These are phyloP conservation scores for Pseudonitzschia multiseries DNA, from an alignment of 108 stramenopile species.

Conservation along the genomic window DNA sequence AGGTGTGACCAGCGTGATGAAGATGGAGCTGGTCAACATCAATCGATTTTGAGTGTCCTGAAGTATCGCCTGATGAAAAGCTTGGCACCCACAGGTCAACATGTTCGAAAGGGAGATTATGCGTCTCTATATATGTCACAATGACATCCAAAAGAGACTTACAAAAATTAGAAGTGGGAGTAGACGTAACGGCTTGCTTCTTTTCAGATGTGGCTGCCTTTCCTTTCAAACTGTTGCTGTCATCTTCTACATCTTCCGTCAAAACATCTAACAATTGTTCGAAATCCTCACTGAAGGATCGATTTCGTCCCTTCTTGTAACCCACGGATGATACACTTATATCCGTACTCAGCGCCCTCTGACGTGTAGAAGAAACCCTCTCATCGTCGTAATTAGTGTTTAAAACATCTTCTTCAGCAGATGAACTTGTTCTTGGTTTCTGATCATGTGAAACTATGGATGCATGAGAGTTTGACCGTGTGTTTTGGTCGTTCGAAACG, in stretches of 20 bases:
- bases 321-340: conserved; percentile 10
- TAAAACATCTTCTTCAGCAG: conserved; percentile 9
- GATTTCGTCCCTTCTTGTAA: conserved; percentile 1
- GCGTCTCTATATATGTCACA: conserved; percentile 40
- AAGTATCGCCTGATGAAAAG: conserved; percentile 21
- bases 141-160: conserved; percentile 61
- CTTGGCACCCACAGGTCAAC: conserved; percentile 79
- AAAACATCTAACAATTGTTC: conserved; percentile 31
- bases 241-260: conserved; percentile 15
- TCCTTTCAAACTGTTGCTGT: neutral
- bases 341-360: conserved; percentile 2
- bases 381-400: neutral
- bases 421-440: neutral
- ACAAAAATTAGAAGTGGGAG: conserved; percentile 16
- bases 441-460: conserved; percentile 12
- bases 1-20: conserved; percentile 46
- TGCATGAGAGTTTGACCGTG: neutral
- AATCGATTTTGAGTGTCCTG: conserved; percentile 32
- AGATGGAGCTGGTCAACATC: conserved; percentile 36
- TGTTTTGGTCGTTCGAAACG: neutral
- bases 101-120: conserved; percentile 64
- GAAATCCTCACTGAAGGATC: conserved; percentile 42
- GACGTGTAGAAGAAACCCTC: conserved; percentile 5
- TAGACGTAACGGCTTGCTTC: neutral
- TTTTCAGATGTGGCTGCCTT: neutral